phyloP scores from a whole-genome alignment of 2,329 filamentous ascomycete genomes.

The Cytospora mali region DNA sequence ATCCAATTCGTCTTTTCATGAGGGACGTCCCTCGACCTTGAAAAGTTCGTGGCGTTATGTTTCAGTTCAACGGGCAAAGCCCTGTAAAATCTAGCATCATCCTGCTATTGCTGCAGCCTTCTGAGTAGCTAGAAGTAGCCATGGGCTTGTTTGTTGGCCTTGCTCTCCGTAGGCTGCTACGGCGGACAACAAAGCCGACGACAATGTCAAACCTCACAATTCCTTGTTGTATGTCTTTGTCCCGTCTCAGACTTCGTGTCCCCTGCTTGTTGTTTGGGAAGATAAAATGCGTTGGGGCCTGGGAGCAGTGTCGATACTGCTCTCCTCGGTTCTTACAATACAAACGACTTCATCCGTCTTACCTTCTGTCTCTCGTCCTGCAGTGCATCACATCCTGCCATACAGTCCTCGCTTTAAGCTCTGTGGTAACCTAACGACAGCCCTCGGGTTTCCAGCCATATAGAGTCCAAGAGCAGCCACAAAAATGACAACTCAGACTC shows the following conservation, averaged over 20 bases:
- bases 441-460: not conserved
- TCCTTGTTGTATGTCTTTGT: not conserved
- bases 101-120: too few relatives aligned
- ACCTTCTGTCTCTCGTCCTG: not conserved
- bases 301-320: not conserved
- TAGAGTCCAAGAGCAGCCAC: too few relatives aligned
- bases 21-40: not conserved
- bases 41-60: not conserved
- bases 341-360: not conserved
- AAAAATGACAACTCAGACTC: slow-evolving; percentile 9
- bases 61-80: not conserved
- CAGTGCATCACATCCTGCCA: too few relatives aligned
- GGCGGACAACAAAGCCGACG: too few relatives aligned
- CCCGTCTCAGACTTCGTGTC: not conserved
- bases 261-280: not conserved
- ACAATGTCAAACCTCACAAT: too few relatives aligned
- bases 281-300: not conserved
- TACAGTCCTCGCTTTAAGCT: too few relatives aligned
- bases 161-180: too few relatives aligned
- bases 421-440: too few relatives aligned
- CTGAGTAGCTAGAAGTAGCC: too few relatives aligned
- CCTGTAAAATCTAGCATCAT: not conserved
- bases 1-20: not conserved
- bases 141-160: too few relatives aligned
- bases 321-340: not conserved